Percentiles rank a stretch among this genome's conserved stretches.
Evolutionary conservation across 306 rosid species (phyloP).

Genomic region (Cyamopsis tetragonoloba): DNA sequence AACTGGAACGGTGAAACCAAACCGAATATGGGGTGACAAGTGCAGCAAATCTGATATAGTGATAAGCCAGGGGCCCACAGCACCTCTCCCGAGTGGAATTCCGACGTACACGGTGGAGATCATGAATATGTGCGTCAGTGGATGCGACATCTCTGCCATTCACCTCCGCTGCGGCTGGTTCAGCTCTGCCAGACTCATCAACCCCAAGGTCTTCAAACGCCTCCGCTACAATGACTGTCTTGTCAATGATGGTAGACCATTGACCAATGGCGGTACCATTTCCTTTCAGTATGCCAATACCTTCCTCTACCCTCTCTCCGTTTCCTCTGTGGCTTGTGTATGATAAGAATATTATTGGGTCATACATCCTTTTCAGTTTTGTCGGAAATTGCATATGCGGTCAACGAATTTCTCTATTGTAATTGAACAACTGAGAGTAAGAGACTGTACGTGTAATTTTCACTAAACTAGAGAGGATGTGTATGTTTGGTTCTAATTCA

Average conservation of each 20-base stretch:
- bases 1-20: conserved; percentile 38
- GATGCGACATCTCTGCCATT: conserved; percentile 64
- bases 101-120: conserved; percentile 84
- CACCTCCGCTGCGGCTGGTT: conserved; percentile 89
- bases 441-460: too few relatives aligned
- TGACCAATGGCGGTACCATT: conserved; percentile 53
- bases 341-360: not conserved
- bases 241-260: conserved; percentile 69
- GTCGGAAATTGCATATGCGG: too few relatives aligned
- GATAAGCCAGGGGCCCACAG: conserved; percentile 76
- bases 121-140: conserved; percentile 60
- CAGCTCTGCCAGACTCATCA: conserved; percentile 78
- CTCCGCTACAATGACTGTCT: conserved; percentile 74
- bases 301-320: conserved; percentile 59
- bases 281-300: conserved; percentile 83
- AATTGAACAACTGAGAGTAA: too few relatives aligned
- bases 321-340: conserved; percentile 51
- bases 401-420: too few relatives aligned
- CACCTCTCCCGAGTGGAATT: conserved; percentile 76
- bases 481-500: too few relatives aligned
- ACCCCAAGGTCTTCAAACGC: conserved; percentile 81
- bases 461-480: too few relatives aligned
- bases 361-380: too few relatives aligned
- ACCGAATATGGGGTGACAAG: conserved; percentile 75
- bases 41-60: conserved; percentile 60